Evolutionary conservation across 2,329 filamentous ascomycete genomes (phyloP).

Genomic region (Penicillium sp.): DNA sequence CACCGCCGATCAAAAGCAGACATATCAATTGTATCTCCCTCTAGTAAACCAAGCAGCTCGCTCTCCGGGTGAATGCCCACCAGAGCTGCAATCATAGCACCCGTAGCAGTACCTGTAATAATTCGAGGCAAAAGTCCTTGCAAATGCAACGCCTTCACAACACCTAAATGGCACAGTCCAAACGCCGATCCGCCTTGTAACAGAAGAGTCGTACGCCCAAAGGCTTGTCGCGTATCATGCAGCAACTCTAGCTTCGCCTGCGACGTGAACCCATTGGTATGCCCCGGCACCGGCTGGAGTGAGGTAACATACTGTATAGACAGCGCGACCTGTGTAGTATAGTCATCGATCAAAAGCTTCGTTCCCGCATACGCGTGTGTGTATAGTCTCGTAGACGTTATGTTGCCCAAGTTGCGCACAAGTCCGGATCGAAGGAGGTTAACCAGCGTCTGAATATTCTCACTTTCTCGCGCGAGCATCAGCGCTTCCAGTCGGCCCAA

Average conservation of each 20-base stretch:
- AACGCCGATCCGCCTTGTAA: slow-evolving; percentile 91
- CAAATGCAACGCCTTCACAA: slow-evolving; percentile 82
- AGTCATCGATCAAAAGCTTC: slow-evolving; percentile 88
- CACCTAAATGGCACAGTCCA: slow-evolving; percentile 84
- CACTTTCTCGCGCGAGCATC: slow-evolving; percentile 66
- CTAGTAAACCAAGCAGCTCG: slow-evolving; percentile 74
- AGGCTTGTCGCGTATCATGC: slow-evolving; percentile 83
- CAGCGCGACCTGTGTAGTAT: slow-evolving; percentile 79
- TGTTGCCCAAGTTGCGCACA: slow-evolving; percentile 87
- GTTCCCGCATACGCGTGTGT: slow-evolving; percentile 85
- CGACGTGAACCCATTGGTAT: slow-evolving; percentile 59
- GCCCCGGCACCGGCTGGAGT: slow-evolving; percentile 59
- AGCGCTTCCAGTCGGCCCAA: slow-evolving; percentile 73
- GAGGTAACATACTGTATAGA: slow-evolving; percentile 74
- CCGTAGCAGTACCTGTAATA: slow-evolving; percentile 87
- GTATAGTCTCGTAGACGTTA: slow-evolving; percentile 77
- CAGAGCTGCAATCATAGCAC: slow-evolving; percentile 83
- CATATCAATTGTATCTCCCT: slow-evolving; percentile 78
- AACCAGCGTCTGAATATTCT: slow-evolving; percentile 72
- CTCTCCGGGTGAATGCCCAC: slow-evolving; percentile 86
- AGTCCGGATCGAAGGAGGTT: slow-evolving; percentile 76
- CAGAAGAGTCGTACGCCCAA: slow-evolving; percentile 81
- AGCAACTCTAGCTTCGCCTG: slow-evolving; percentile 83
- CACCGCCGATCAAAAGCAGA: slow-evolving; percentile 66
- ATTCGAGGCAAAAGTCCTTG: slow-evolving; percentile 82